Evolutionary conservation across 306 rosid species (phyloP), one percentile per base, ranked within the genome.

Genomic region (Mimosa pudica): DNA sequence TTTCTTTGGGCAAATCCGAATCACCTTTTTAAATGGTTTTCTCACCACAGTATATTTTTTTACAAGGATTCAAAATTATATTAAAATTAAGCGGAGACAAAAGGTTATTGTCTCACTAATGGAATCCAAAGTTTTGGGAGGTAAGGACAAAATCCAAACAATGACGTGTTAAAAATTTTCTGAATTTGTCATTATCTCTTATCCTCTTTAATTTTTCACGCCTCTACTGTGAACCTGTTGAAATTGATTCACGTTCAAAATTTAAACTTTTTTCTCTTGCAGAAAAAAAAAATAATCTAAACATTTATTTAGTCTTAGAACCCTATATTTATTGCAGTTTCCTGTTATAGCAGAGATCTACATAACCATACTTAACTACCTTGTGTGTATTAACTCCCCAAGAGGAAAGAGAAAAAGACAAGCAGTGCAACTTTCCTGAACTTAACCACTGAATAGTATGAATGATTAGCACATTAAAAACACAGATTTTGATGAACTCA

Each of bases 141-240:
- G 70, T 4, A 45, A 35, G 73, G 73, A 79, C 71, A 48, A 46
- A 71, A 36, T 71, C 54, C 45, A 47, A 79, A 10, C 14, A 72
- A 71, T 20, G 47, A 52, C 52, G 35, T 73, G 52, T 57, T 64
- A 10, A 5, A 18, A 73, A 58, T 71, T 76, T 76, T 70, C 42
- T 42, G 73, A n/a, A 42, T 42, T 42, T 60, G 12, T 41, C 33
- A 36, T 30, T 49, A 77, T 71, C 47, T 71, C 47, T 6, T 30
- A 8, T 48, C 54, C 18, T 33, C 47, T 57, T 33, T 4, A 68
- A 46, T 45, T 33, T 42, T 68, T 48, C 41, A 36, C 38, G 3
- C 2, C 20, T 13, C 41, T 35, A 0, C 73, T 44, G 73, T 68
- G 30, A 47, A 44, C 14, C n/a, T 44, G n/a, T 44, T 68, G 73